Evolutionary conservation across 371 early-diverging fungal genomes (phyloP).

Genomic region (Mortierella sp.): DNA sequence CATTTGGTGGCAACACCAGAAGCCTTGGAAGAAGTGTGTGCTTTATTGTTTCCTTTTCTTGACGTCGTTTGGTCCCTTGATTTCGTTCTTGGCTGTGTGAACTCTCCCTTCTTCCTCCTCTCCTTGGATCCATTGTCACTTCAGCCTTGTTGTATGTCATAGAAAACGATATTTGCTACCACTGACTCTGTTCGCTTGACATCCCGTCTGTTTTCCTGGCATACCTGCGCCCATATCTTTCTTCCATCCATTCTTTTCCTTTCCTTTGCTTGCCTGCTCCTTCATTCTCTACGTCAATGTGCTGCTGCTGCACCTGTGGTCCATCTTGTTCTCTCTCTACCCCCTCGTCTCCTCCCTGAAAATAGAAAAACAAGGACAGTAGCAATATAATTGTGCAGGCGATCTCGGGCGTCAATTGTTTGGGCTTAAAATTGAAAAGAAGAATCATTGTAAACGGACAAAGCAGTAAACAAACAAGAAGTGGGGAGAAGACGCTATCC

Average conservation of each 20-base stretch:
- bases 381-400: neutral
- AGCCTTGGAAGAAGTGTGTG: neutral
- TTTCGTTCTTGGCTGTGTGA: constrained; percentile 5
- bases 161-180: neutral
- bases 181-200: neutral
- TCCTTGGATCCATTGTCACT: neutral
- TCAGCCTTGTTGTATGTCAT: neutral
- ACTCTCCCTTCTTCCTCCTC: neutral
- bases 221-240: neutral
- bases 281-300: neutral
- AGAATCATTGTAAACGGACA: neutral
- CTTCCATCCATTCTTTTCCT: neutral
- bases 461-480: neutral
- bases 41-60: neutral
- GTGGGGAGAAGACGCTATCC: neutral
- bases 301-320: neutral
- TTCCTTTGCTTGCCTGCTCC: neutral
- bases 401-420: neutral
- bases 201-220: neutral
- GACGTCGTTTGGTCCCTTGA: neutral
- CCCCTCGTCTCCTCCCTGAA: neutral
- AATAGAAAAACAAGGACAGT: neutral
- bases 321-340: neutral
- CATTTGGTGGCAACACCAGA: constrained; percentile 13
- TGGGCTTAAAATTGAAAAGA: neutral